phyloP scores from a whole-genome alignment of 1,139 yeast species.

The Debaryomycetaceae sp. region DNA sequence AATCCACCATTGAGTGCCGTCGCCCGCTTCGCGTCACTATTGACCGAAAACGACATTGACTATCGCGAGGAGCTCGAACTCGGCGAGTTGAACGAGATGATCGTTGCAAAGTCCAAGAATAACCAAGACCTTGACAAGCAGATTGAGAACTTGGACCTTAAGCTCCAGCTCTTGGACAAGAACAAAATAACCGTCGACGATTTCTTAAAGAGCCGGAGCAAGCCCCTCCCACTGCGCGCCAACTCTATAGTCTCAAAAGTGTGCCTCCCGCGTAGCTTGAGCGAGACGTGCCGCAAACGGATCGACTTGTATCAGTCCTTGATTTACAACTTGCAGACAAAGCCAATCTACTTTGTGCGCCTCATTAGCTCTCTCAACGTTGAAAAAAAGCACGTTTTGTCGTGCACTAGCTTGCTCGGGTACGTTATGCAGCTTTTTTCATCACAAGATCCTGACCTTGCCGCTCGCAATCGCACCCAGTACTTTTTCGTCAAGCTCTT shows the following conservation, averaged over 20 bases:
- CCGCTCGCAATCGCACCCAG: slow-evolving; percentile 55
- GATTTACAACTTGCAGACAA: slow-evolving; percentile 77
- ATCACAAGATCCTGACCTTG: slow-evolving; percentile 18
- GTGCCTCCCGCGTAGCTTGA: slow-evolving; percentile 21
- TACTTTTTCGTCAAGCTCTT: slow-evolving; percentile 50
- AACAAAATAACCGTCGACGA: slow-evolving; percentile 77
- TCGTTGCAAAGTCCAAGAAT: slow-evolving; percentile 48
- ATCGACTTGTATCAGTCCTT: slow-evolving; percentile 64
- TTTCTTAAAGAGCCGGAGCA: slow-evolving; percentile 45
- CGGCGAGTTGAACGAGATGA: slow-evolving; percentile 56
- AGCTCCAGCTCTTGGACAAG: slow-evolving; percentile 65
- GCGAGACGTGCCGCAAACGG: slow-evolving; percentile 27
- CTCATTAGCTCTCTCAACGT: slow-evolving; percentile 19
- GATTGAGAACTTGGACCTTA: slow-evolving; percentile 72
- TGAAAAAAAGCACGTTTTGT: slow-evolving; percentile 10
- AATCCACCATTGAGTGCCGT: slow-evolving; percentile 76
- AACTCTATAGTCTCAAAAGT: slow-evolving; percentile 7
- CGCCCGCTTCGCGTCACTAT: slow-evolving; percentile 62
- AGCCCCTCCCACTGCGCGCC: slow-evolving; percentile 14
- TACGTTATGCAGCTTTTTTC: slow-evolving; percentile 43
- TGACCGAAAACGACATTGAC: slow-evolving; percentile 67
- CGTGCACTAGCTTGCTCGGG: slow-evolving; percentile 28
- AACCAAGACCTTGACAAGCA: slow-evolving; percentile 65
- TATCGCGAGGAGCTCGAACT: slow-evolving; percentile 67
- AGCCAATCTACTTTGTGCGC: slow-evolving; percentile 61